Evolutionary conservation across 2,329 filamentous ascomycete species (phyloP), one percentile per base, ranked within the genome.

Genomic region (Fusarium veterinarium): DNA sequence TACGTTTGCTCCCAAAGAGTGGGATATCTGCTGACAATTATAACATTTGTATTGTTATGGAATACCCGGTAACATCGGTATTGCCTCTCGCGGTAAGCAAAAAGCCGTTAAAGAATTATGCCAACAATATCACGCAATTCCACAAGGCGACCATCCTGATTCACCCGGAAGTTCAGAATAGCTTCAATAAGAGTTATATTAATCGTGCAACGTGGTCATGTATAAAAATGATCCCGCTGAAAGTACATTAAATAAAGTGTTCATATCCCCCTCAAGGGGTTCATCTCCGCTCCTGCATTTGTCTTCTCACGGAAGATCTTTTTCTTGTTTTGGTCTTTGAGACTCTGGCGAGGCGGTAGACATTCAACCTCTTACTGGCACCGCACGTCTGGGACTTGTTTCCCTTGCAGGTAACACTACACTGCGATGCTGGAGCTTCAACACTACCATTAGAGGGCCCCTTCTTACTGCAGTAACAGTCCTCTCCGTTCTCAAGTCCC

Each of bases 401-500:
- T 3, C 74, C 74, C 17, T 62, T 69, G 52, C 74, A 76, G 19
- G 28, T 1, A n/a, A 73, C 48, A 14, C 37, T 60, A 13, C 74
- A 76, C 16, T 71, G 38, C 8, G 69, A 64, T 17, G 60, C 57
- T 2, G 60, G 41, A 6, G 49, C 64, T 37, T 72, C 73, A n/a
- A 56, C 35, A 13, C 74, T 76, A 4, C 74, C 74, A 14, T 60
- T 59, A 1, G 66, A 64, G 0, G 74, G 74, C 0, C 60, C 74
- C 8, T 53, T 56, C 16, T 60, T 67, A 19, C 61, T 64, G n/a
- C 74, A 76, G 53, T 71, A 76, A 46, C 74, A 76, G 19, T 73
- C 61, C 12, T 68, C 52, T 1, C 74, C 71, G 20, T 67, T 64
- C 44, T 76, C 63, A 8, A 76, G 23, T 20, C 74, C 74, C n/a